A percentile compares a stretch with the other conserved stretches of the same genome.
phyloP scores from a whole-genome alignment of 768 basidiomycete species.

The Tricholoma furcatifolium region DNA sequence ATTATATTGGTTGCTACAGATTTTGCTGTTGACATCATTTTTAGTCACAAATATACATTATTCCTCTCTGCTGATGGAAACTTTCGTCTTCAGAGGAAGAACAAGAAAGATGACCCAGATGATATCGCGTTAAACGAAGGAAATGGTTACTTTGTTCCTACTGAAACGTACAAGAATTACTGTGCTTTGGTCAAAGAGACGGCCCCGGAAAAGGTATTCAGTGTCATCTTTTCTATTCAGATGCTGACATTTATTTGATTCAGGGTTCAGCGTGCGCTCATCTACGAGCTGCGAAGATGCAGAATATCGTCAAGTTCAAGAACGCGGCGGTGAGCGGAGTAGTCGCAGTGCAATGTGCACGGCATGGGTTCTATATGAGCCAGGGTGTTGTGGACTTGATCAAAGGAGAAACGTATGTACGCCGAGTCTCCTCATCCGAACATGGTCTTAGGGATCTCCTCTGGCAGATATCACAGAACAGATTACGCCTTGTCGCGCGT shows the following conservation, averaged over 20 bases:
- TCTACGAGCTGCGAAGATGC: conserved; percentile 23
- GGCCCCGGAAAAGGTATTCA: neutral
- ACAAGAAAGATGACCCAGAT: conserved; percentile 26
- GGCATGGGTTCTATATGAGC: conserved; percentile 24
- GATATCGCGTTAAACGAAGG: conserved; percentile 26
- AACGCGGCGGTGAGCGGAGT: conserved; percentile 24
- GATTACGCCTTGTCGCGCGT: conserved; percentile 23
- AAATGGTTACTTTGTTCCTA: conserved; percentile 22
- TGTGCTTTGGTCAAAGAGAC: conserved; percentile 2
- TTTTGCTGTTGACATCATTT: neutral
- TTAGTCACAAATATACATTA: conserved; percentile 9
- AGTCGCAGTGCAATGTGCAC: conserved; percentile 29
- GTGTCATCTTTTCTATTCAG: neutral
- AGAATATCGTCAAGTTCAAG: conserved; percentile 27
- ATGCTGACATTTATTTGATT: neutral
- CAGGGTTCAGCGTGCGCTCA: conserved; percentile 24
- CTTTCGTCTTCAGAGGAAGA: conserved; percentile 23
- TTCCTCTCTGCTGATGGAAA: too few species aligned
- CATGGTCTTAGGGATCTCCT: neutral
- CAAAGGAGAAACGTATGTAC: conserved; percentile 27
- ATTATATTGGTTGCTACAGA: neutral
- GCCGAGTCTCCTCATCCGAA: neutral
- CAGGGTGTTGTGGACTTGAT: conserved; percentile 24
- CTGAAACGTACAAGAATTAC: conserved; percentile 15
- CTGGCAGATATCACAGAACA: conserved; percentile 19